Evolutionary conservation across 1,139 yeast species (phyloP), one percentile per base, ranked within the genome.

Genomic region (Blastobotrys buckinghamii): DNA sequence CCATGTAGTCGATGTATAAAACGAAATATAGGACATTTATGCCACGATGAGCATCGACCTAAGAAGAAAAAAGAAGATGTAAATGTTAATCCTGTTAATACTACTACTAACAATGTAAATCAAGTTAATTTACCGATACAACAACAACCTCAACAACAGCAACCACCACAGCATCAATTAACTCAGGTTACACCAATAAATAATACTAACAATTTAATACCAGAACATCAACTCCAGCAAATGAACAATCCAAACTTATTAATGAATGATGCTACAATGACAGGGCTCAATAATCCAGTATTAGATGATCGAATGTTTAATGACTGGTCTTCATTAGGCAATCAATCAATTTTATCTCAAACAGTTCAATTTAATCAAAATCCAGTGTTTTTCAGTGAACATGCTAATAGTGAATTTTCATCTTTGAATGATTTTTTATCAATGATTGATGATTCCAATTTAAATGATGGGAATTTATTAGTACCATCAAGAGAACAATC

Each of bases 381-480:
- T 47, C 65, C 95, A 0, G 78, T 84, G 49, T 88, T 88, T 67
- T 85, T 81, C 56, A 84, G 95, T 0, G 96, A 89, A 61, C 95
- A 88, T 65, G 96, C 95, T 0, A 96, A 95, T 2, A 83, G 94
- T 41, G 97, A 90, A 68, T 89, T 90, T 63, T 82, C 90, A 54
- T 88, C 96, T 0, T 73, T 90, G 56, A 89, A 88, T 56, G 97
- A 89, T 62, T 90, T 90, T 60, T 70, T 90, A 49, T 82, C 92
- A 2, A 87, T 90, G 88, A 79, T 90, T 45, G 96, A 89, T 60
- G 96, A 88, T 62, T 89, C 95, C 0, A 50, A 58, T 40, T 20
- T 36, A 13, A 26, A 30, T 7, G 37, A 26, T 15, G 45, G 45
- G 2, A 24, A 22, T 13, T 32, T 41, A 33, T 9, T 22, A 17